Evolutionary conservation across 148 eudicot genomes (phyloP).

Genomic region (Spergularia marina): DNA sequence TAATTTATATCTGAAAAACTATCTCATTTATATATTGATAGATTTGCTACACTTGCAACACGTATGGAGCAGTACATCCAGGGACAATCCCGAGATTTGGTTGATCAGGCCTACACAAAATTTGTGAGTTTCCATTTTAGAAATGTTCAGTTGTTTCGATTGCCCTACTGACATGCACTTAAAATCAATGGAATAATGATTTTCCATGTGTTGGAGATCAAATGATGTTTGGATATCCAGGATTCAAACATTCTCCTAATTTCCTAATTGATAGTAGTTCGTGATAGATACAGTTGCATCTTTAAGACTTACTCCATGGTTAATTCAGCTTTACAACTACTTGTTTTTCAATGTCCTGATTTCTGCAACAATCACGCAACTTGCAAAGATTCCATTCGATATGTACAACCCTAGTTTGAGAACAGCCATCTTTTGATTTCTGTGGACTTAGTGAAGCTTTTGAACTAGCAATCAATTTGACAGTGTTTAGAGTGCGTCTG

Average conservation of each 20-base stretch:
- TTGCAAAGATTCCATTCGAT: not conserved
- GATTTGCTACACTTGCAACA: slow-evolving; percentile 94
- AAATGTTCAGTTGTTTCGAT: not conserved
- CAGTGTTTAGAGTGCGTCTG: not conserved
- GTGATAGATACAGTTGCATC: not conserved
- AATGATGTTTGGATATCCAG: not conserved
- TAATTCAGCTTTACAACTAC: not conserved
- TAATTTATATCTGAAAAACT: not conserved
- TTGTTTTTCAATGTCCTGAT: not conserved
- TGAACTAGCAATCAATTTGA: slow-evolving; percentile 2
- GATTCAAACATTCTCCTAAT: not conserved
- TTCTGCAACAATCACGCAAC: not conserved
- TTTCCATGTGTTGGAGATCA: not conserved
- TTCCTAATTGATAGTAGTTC: not conserved
- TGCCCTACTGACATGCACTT: not conserved
- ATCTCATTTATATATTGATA: slow-evolving; percentile 25
- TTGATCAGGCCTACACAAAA: slow-evolving; percentile 90
- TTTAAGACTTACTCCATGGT: not conserved
- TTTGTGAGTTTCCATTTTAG: slow-evolving; percentile 55
- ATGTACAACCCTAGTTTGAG: not conserved
- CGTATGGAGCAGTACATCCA: slow-evolving; percentile 99
- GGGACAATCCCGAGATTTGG: slow-evolving; percentile 97
- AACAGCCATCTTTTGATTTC: not conserved
- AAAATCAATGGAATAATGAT: not conserved
- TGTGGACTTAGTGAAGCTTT: not conserved